Conservation (phyloP, 208 protist species). For the Zelonia costaricensis region DNA sequence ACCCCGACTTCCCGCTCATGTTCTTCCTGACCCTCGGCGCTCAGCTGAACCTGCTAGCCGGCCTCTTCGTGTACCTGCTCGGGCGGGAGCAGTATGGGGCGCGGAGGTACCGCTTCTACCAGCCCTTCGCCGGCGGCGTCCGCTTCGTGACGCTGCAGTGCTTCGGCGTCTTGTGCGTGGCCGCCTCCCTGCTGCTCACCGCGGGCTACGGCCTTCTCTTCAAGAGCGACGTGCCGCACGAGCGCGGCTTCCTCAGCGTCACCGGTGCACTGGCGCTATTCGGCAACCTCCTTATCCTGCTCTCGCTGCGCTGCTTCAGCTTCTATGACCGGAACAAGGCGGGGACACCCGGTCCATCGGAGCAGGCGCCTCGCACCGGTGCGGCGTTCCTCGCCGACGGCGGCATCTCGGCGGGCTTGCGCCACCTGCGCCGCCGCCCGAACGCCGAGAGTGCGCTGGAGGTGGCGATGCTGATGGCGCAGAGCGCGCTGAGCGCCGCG, state of each 20-base stretch:
- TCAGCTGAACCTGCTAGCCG: conserved; percentile 43
- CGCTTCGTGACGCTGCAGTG: conserved; percentile 76
- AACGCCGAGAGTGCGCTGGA: conserved; percentile 68
- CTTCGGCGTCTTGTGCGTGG: conserved; percentile 51
- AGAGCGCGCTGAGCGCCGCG: conserved; percentile 36
- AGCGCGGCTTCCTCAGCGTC: conserved; percentile 46
- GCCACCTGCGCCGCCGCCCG: conserved; percentile 41
- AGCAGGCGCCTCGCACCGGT: conserved; percentile 5
- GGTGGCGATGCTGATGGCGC: conserved; percentile 39
- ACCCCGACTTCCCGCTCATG: conserved; percentile 48
- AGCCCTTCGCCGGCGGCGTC: conserved; percentile 76
- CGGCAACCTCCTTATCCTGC: conserved; percentile 57
- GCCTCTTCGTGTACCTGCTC: conserved; percentile 53
- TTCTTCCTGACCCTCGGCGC: conserved; percentile 45
- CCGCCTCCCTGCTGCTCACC: conserved; percentile 23
- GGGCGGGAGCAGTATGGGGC: conserved; percentile 48
- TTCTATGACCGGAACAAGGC: conserved; percentile 8
- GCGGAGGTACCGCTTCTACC: conserved; percentile 64
- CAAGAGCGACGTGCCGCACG: conserved; percentile 18
- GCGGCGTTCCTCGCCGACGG: conserved; percentile 14
- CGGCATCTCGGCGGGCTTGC: conserved; percentile 23
- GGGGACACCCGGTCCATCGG: not conserved
- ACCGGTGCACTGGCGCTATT: conserved; percentile 33
- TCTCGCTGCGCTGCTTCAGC: conserved; percentile 62
- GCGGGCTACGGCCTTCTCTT: conserved; percentile 37